Percentiles rank a stretch among this genome's conserved stretches.
These are phyloP conservation scores for Cystoderma amianthinum DNA, from an alignment of 768 basidiomycete species.

Conservation along the genomic window DNA sequence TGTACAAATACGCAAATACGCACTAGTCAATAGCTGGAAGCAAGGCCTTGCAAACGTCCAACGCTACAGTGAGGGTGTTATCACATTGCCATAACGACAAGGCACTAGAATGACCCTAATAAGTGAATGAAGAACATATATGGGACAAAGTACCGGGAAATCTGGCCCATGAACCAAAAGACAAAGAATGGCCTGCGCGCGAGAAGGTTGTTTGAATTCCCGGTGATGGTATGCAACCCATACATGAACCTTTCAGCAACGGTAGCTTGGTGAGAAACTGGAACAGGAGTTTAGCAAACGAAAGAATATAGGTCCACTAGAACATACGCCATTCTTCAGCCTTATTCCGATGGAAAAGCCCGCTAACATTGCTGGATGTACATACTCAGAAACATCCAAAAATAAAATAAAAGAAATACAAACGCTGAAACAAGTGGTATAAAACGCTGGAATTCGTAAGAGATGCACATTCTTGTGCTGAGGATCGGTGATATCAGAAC, in stretches of 20 bases:
- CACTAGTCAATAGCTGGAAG: constrained; percentile 55
- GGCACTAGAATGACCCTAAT: constrained; percentile 26
- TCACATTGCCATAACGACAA: constrained; percentile 59
- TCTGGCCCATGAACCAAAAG: constrained; percentile 74
- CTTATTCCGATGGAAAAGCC: constrained; percentile 44
- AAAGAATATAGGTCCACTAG: constrained; percentile 2
- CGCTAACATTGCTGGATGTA: constrained; percentile 31
- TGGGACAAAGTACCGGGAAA: constrained; percentile 36
- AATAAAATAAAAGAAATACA: constrained; percentile 10
- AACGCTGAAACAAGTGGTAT: constrained; percentile 55
- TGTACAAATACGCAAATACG: constrained; percentile 7
- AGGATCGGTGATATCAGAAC: constrained; percentile 3
- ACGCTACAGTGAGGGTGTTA: constrained; percentile 45
- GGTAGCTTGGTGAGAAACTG: constrained; percentile 55
- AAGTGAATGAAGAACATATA: constrained; percentile 5
- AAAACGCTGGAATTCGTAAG: constrained; percentile 61
- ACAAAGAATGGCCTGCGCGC: constrained; percentile 58
- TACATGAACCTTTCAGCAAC: constrained; percentile 55
- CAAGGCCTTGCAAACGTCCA: constrained; percentile 58
- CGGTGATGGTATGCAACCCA: constrained; percentile 56
- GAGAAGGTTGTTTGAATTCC: constrained; percentile 39
- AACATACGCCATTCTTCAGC: constrained; percentile 63
- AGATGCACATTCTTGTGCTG: constrained; percentile 66
- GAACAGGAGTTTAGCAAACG: constrained; percentile 4
- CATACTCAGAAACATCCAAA: constrained; percentile 1